Evolutionary conservation across 176 grass and related monocot genomes (phyloP).

Genomic region (Phoenix roebelenii): DNA sequence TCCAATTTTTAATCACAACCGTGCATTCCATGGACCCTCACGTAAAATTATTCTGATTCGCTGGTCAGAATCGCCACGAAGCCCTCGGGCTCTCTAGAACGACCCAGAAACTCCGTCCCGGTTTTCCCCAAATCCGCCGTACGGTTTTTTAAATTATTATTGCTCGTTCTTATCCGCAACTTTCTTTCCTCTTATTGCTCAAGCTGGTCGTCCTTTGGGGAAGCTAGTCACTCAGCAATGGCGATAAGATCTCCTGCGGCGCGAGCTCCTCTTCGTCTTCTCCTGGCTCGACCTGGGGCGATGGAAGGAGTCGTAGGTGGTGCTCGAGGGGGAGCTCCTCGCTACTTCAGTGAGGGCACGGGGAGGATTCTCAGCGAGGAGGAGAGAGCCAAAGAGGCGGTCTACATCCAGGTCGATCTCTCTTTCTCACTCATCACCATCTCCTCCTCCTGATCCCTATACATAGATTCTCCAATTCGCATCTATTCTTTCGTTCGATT

Average conservation of each 20-base stretch:
- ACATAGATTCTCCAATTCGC: neutral
- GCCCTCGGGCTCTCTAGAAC: too few species aligned
- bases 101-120: too few species aligned
- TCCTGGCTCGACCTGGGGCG: conserved; percentile 7
- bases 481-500: neutral
- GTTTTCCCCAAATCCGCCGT: too few species aligned
- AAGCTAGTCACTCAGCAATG: conserved; percentile 11
- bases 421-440: neutral
- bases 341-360: conserved; percentile 58
- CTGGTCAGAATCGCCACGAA: too few species aligned
- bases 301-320: conserved; percentile 23
- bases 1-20: too few species aligned
- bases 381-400: conserved; percentile 67
- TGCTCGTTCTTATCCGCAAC: too few species aligned
- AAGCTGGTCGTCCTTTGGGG: too few species aligned
- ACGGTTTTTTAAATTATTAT: too few species aligned
- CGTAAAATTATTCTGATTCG: too few species aligned
- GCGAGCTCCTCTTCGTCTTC: neutral
- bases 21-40: too few species aligned
- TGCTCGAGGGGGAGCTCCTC: conserved; percentile 1
- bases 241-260: conserved; percentile 29
- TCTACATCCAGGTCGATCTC: conserved; percentile 66
- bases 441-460: too few species aligned
- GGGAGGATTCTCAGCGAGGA: conserved; percentile 77
- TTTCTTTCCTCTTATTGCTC: too few species aligned